Base-by-base conservation (phyloP, 176 grass and related monocot genomes). In the Zoysia pacifica region DNA sequence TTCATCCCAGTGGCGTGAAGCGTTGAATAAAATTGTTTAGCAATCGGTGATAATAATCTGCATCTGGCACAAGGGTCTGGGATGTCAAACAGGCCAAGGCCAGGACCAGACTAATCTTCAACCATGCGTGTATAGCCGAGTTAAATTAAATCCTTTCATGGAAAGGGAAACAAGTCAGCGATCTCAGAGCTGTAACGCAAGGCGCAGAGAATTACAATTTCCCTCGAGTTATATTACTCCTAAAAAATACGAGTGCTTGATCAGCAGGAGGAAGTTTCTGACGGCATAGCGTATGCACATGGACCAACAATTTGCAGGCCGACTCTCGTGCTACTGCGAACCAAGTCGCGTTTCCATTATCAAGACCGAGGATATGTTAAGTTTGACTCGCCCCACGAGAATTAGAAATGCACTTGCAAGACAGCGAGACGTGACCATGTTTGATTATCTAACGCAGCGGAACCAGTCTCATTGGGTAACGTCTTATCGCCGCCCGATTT, bases 401-500 rank as follows among this genome's bases (percentile, higher is more conserved):
- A 64, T 5, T 69, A 38, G 53, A 84, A 70, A 64, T 41, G 82
- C 82, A 51, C 58, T 68, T 75, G 62, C 6, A 70, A 56, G 56
- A 79, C 15, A 65, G 69, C 6, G 50, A 67, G 65, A 70, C n/a
- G 62, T 45, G 5, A 11, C 59, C 55, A 64, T 14, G 53, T 18
- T 53, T 12, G 9, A n/a, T 19, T 73, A 55, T 37, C 15, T 59
- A 14, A 6, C 65, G 11, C 15, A 28, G 35, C 7, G 11, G 82
- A 89, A 85, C 10, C 2, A 19, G 87, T 89, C 78, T 18, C 66
- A 70, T 89, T 50, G 36, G 55, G 65, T 62, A 50, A 9, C 59
- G 37, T 58, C 87, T 41, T 72, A 11, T 49, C 87, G 41, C 2
- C 8, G 12, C 40, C 45, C 28, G 28, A 28, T 28, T 40, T 85